These are phyloP conservation scores for Fusarium albidum DNA, from an alignment of 2,329 filamentous ascomycete genomes.

Conservation along the genomic window DNA sequence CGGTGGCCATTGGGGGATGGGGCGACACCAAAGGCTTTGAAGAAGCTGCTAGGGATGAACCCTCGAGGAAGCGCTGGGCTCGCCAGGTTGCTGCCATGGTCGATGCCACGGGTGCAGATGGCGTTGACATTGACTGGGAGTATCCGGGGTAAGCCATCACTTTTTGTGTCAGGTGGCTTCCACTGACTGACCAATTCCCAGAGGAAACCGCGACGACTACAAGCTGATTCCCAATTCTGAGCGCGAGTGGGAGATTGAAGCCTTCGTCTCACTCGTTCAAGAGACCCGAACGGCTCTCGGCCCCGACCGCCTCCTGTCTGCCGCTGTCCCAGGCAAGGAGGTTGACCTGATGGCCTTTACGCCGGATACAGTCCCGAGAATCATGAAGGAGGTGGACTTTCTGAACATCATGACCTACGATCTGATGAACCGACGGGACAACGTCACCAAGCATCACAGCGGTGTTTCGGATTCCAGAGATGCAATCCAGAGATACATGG, in stretches of 20 bases:
- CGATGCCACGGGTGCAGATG: constrained; percentile 69
- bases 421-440: constrained; percentile 74
- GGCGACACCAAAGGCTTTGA: constrained; percentile 73
- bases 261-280: constrained; percentile 68
- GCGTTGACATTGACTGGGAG: constrained; percentile 72
- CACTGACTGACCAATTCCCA: constrained; percentile 28
- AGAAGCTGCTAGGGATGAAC: constrained; percentile 59
- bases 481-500: constrained; percentile 67
- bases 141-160: constrained; percentile 56
- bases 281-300: constrained; percentile 67
- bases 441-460: constrained; percentile 69
- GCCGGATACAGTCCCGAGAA: constrained; percentile 61
- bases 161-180: background rate
- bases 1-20: constrained; percentile 80
- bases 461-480: constrained; percentile 64
- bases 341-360: constrained; percentile 75
- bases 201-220: constrained; percentile 76
- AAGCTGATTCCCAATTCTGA: constrained; percentile 67
- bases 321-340: constrained; percentile 72
- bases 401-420: constrained; percentile 77
- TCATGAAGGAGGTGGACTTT: constrained; percentile 68
- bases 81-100: constrained; percentile 72
- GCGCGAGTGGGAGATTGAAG: constrained; percentile 68
- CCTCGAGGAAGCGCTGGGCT: constrained; percentile 66
- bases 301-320: constrained; percentile 65